phyloP scores from a whole-genome alignment of 1,284 basidiomycete species.

The Omphalotus olearius region DNA sequence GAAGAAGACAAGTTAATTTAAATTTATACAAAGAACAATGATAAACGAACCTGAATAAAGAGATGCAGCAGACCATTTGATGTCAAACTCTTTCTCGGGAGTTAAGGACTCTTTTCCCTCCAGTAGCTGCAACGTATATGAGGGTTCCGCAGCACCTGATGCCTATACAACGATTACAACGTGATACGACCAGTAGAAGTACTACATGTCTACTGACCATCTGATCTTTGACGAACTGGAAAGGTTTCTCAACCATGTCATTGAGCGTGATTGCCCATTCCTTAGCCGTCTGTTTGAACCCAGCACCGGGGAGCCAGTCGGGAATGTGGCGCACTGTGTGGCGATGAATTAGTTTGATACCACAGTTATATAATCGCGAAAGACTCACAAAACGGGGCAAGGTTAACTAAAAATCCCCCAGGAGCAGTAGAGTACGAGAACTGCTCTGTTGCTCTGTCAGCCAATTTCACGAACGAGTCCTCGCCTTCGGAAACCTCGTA shows the following conservation, averaged over 20 bases:
- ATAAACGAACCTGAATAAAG: slow-evolving; percentile 17
- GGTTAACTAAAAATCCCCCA: slow-evolving; percentile 26
- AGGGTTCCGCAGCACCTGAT: slow-evolving; percentile 16
- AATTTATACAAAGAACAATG: not conserved
- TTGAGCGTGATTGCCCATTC: slow-evolving; percentile 11
- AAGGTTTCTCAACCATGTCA: slow-evolving; percentile 18
- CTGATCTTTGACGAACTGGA: slow-evolving; percentile 17
- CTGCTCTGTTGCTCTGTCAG: slow-evolving; percentile 16
- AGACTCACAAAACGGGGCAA: slow-evolving; percentile 25
- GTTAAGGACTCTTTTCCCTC: slow-evolving; percentile 13
- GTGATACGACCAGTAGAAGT: not conserved
- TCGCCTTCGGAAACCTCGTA: slow-evolving; percentile 18
- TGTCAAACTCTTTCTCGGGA: slow-evolving; percentile 16
- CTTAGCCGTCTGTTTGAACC: slow-evolving; percentile 20
- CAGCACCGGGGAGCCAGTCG: slow-evolving; percentile 22
- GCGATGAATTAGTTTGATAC: not conserved
- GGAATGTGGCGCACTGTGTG: slow-evolving; percentile 20
- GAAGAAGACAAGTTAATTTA: not conserved
- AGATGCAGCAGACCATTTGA: slow-evolving; percentile 21
- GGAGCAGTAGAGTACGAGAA: slow-evolving; percentile 15
- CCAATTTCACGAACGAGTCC: slow-evolving; percentile 25
- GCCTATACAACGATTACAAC: slow-evolving; percentile 9
- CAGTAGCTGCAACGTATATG: slow-evolving; percentile 16
- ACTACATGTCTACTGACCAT: slow-evolving; percentile 15
- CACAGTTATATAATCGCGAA: not conserved